Base-by-base conservation (phyloP, 768 basidiomycete genomes). In the Stropharia rugosoannulata region DNA sequence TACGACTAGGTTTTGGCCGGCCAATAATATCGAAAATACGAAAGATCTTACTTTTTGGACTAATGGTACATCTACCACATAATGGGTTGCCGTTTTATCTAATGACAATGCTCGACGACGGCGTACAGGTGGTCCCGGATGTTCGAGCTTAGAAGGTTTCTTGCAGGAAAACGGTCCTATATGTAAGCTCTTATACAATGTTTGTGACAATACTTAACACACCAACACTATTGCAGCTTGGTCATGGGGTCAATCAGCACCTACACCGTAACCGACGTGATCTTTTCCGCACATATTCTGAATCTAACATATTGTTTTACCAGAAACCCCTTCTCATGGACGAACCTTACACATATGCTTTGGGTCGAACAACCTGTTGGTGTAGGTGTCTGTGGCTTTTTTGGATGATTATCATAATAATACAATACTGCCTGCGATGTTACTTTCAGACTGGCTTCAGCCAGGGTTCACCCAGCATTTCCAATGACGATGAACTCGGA, bases 351-450 rank as follows among this genome's bases (percentile, higher is more conserved):
- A 12, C 81, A 85, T 57, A 70, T 87, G 19, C 69, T 88, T 35
- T 89, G 79, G 75, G 80, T 89, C 10, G 88, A 89, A 55, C 88
- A 89, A 62, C 87, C 87, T 9, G 82, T 89, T 36, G 87, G 87
- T 47, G 75, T 75, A 67, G n/a, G 50, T 19, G 68, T 49, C 4
- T 9, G 38, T 16, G 32, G 9, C 39, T 39, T 37, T 40, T 7
- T 32, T 7, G 5, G 29, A 32, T 10, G 1, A 32, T 32, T 10
- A 32, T 32, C 29, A 7, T 32, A 32, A 32, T 32, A 32, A 32
- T 32, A 32, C 29, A 32, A 32, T 10, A 7, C 11, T 9, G 27
- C 19, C 27, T 32, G 15, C 46, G 19, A 32, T 16, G 46, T 29
- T 1, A 41, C 27, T 44, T 40, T 15, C 45, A 79, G 64, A 89